These are phyloP conservation scores for Carallia brachiata DNA, from an alignment of 345 rosid genomes.

Conservation along the genomic window DNA sequence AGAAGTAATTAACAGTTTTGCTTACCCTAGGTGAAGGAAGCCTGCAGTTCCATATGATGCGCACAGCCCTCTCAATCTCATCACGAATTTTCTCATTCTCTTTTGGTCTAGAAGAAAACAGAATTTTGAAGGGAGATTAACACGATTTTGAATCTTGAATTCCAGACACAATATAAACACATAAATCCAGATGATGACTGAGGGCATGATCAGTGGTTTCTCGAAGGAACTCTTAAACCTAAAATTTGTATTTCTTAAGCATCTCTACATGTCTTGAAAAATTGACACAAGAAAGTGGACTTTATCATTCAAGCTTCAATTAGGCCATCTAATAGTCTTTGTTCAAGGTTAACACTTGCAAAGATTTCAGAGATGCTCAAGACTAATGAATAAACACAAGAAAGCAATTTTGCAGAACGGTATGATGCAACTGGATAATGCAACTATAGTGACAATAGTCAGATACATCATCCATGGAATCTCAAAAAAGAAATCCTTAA, in stretches of 20 bases:
- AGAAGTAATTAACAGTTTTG: conserved; percentile 7
- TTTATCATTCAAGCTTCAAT: not conserved
- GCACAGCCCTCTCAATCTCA: conserved; percentile 78
- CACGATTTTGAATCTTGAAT: not conserved
- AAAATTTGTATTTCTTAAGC: not conserved
- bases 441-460: not conserved
- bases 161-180: not conserved
- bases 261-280: not conserved
- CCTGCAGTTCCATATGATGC: conserved; percentile 86
- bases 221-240: not conserved
- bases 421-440: not conserved
- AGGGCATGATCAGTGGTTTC: not conserved
- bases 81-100: conserved; percentile 60
- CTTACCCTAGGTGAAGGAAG: conserved; percentile 91
- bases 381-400: not conserved
- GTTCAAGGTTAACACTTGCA: not conserved
- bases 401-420: not conserved
- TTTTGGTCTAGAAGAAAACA: conserved; percentile 53
- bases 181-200: not conserved
- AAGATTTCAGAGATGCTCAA: not conserved
- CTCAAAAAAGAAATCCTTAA: not conserved
- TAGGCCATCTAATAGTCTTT: not conserved
- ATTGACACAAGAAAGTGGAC: not conserved
- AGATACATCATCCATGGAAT: not conserved
- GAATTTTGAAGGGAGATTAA: not conserved